Base-by-base conservation (phyloP, 1,284 basidiomycete species). In the Ganoderma resinaceum region DNA sequence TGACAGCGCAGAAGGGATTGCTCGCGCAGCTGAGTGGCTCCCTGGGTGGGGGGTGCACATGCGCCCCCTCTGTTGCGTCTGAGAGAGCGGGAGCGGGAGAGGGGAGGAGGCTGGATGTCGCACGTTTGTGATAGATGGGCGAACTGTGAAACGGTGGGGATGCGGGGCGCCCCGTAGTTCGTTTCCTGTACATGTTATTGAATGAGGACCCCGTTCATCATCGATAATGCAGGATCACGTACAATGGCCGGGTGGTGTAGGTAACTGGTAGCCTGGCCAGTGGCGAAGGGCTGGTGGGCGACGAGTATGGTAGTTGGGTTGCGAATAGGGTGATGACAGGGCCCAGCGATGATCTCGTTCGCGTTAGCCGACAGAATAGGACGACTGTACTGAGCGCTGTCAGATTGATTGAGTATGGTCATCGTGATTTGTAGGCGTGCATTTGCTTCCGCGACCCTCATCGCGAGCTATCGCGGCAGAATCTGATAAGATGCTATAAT, bases 401-500 rank as follows among this genome's bases (percentile, higher is more conserved):
- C 0, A 59, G 55, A 42, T 65, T 66, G 68, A 69, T 69, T 62
- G 65, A 42, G 63, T 12, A 29, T 31, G 16, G 66, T 72, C 64
- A 72, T 61, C 71, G 37, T 65, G 68, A 70, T 70, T 68, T 69
- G 71, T 69, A 65, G 64, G 65, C 43, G 68, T 66, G 20, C 64
- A 69, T 73, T 69, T 73, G 72, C 72, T 73, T 73, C 72, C 72
- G 72, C 72, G 72, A 73, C 62, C 70, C 61, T 69, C 49, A 31
- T 31, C 20, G 23, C n/a, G 60, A 58, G 57, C 62, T 66, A 60
- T 70, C 71, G 70, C 67, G 71, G 66, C 67, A 66, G 69, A 67
- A 70, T 70, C 71, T 70, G 71, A 68, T 68, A 68, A 68, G 66
- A 61, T 67, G 62, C 70, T 66, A 68, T 68, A 68, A 68, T 68